phyloP scores from a whole-genome alignment of 1,284 basidiomycete species.

The Pholiota adiposa region DNA sequence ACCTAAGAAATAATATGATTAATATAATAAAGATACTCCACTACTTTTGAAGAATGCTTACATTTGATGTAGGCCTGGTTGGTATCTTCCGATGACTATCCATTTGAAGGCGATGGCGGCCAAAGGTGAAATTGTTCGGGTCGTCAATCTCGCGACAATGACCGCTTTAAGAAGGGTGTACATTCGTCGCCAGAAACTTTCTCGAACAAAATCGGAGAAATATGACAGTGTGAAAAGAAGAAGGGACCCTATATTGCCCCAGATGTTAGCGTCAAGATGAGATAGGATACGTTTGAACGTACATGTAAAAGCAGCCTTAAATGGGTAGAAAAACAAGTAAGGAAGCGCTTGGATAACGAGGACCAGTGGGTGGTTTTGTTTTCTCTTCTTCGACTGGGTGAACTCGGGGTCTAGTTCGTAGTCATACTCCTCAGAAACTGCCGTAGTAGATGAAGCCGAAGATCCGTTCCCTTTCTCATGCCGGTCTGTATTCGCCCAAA shows the following conservation, averaged over 20 bases:
- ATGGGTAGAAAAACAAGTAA: constrained; percentile 44
- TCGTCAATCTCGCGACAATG: constrained; percentile 34
- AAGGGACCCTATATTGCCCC: constrained; percentile 30
- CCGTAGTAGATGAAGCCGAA: constrained; percentile 21
- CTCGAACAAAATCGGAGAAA: constrained; percentile 32
- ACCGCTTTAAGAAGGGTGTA: constrained; percentile 38
- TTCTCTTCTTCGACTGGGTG: constrained; percentile 25
- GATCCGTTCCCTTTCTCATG: constrained; percentile 20
- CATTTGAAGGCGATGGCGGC: constrained; percentile 47
- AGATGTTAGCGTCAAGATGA: constrained; percentile 3
- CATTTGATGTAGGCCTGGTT: constrained; percentile 44
- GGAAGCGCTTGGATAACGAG: constrained; percentile 47
- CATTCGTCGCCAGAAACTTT: constrained; percentile 38
- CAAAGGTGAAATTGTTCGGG: constrained; percentile 40
- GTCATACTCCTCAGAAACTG: constrained; percentile 23
- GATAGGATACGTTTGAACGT: constrained; percentile 15
- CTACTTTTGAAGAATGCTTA: constrained; percentile 15
- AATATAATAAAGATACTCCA: constrained; percentile 6
- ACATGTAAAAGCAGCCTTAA: constrained; percentile 48
- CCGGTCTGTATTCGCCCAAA: neutral
- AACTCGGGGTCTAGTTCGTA: constrained; percentile 24
- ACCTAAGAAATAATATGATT: constrained; percentile 24
- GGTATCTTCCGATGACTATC: constrained; percentile 47
- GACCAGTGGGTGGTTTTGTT: constrained; percentile 41
- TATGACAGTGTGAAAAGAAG: constrained; percentile 36